Evolutionary conservation across 2,329 filamentous ascomycete genomes (phyloP), one percentile per base, ranked within the genome.

Genomic region (Stemphylium beticola): DNA sequence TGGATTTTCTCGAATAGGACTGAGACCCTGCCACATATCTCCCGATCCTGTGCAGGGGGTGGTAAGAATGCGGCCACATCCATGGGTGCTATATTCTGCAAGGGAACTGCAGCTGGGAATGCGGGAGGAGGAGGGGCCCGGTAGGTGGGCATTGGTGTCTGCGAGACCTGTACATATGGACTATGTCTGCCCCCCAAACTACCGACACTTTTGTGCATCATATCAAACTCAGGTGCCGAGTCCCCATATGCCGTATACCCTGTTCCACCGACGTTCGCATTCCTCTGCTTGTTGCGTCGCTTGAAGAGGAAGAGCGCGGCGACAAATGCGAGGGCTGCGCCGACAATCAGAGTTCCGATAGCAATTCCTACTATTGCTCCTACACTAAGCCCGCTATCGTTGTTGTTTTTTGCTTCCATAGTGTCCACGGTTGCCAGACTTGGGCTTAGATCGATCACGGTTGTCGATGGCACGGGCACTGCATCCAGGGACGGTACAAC

Each of bases 271-370:
- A 46, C 41, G 20, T 60, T 57, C 14, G 41, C 33, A 29, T 53
- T 39, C 11, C 47, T 36, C 4, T 50, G 57, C 32, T 49, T 59
- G 31, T 58, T 57, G 10, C 65, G 61, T 22, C 64, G 63, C 42
- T 68, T 73, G 63, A 72, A 72, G 3, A 74, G 26, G 17, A 74
- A 46, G 49, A 71, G 69, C 1, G 71, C 65, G 15, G 55, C 55
- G 6, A 67, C 7, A 20, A 72, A 72, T 11, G 70, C 72, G 18
- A 74, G 60, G 2, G 56, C 58, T 4, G 66, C 72, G 11, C 72
- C 72, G 18, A 65, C 32, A 15, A 74, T 57, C 3, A 66, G 53
- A 22, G 64, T 65, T 37, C 56, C 61, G 9, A 68, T 61, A 2
- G 60, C 63, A 15, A 68, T 64, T 9, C 65, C 65, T 22, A 62